Base-by-base conservation (phyloP, 306 rosid species). In the Dryas drummondii region DNA sequence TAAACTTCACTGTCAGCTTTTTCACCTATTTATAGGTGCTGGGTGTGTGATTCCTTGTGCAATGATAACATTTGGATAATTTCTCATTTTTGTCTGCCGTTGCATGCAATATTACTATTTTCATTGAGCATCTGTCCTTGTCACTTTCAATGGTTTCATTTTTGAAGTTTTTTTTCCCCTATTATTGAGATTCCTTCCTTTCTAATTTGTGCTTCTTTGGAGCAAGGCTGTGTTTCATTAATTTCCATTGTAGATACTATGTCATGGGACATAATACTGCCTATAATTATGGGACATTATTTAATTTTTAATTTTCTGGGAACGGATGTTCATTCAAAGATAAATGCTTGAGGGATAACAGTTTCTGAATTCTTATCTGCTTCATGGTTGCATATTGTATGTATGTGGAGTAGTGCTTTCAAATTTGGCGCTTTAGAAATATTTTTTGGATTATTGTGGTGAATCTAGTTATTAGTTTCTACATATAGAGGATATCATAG, bases 41-140 rank as follows among this genome's bases (percentile, higher is more conserved):
- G 13, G 63, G 67, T 61, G 19, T 78, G 48, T 73, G 41, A 47
- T 61, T 82, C 19, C 32, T 48, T 73, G 66, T 73, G 79, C 62
- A 61, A 58, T n/a, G 53, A 63, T 70, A 32, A 1, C 37, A 1
- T 1, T 32, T 32, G 37, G 37, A 32, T 32, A 32, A 32, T 32
- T 32, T 32, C 37, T 32, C 3, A 32, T 32, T 1, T 32, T 32
- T 32, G 37, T 32, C 37, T 32, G 37, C 37, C 3, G 37, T 32
- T 32, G 37, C 37, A 32, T 32, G 37, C 0, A 32, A 32, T 32
- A 32, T 32, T 32, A 32, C 2, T 32, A 32, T 32, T 32, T 32
- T 32, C 2, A 32, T 32, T 32, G 37, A 32, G 37, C 37, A 32
- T 32, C 37, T 32, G 37, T 2, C 37, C 37, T 32, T 32, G 37